phyloP scores from a whole-genome alignment of 2,329 filamentous ascomycete genomes.

The Fusarium torulosum region DNA sequence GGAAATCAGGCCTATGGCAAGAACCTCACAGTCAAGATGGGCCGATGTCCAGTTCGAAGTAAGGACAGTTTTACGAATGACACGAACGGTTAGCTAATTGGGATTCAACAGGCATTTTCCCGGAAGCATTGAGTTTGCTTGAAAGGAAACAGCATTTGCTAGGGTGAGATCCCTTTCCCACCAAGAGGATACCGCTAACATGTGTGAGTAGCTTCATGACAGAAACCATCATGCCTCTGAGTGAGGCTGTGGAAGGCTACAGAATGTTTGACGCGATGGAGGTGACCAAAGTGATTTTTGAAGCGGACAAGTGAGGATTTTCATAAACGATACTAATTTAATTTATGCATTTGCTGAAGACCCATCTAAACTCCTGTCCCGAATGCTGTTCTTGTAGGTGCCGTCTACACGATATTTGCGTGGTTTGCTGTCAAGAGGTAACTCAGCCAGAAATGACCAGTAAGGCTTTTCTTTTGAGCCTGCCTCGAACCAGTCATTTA shows the following conservation, averaged over 20 bases:
- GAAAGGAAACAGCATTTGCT: conserved; percentile 32
- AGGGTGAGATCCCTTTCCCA: not conserved
- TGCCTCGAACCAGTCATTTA: conserved; percentile 5
- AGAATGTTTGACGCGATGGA: conserved; percentile 76
- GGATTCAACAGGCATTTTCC: conserved; percentile 49
- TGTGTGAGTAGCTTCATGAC: conserved; percentile 72
- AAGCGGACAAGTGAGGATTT: conserved; percentile 38
- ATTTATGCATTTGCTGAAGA: too few relatives aligned
- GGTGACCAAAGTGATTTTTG: conserved; percentile 77
- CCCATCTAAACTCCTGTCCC: conserved; percentile 9
- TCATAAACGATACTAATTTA: too few relatives aligned
- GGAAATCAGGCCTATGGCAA: conserved; percentile 72
- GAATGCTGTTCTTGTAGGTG: conserved; percentile 12
- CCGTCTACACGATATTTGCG: conserved; percentile 18
- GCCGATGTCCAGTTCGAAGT: conserved; percentile 73
- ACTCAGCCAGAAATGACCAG: conserved; percentile 14
- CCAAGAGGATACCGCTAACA: not conserved
- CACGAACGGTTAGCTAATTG: conserved; percentile 34
- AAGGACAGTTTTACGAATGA: conserved; percentile 43
- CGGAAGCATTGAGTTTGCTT: conserved; percentile 12
- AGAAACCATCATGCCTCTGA: conserved; percentile 75
- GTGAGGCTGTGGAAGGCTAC: conserved; percentile 72
- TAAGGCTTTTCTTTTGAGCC: conserved; percentile 7
- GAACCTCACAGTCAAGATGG: conserved; percentile 77
- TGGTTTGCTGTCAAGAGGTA: conserved; percentile 6